phyloP scores from a whole-genome alignment of 768 basidiomycete species.

The Boletus reticuloceps region DNA sequence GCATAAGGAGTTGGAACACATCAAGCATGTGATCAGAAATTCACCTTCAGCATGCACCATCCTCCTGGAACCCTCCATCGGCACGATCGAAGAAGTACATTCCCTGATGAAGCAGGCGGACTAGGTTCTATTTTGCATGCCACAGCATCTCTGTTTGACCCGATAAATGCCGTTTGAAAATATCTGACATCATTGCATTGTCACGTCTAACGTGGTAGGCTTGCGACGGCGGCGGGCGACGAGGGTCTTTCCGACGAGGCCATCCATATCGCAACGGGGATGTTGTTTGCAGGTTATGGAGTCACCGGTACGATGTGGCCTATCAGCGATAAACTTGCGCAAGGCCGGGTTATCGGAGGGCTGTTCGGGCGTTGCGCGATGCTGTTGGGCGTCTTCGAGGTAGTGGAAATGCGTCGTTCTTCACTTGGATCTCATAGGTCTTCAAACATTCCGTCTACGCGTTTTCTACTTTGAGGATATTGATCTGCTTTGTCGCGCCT shows the following conservation, averaged over 20 bases:
- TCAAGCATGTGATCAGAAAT: neutral
- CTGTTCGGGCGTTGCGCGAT: neutral
- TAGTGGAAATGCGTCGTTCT: neutral
- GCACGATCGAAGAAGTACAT: neutral
- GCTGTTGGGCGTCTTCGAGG: neutral
- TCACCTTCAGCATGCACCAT: neutral
- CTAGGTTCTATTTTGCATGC: neutral
- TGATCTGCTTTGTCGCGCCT: too few relatives aligned
- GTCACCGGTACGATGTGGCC: conserved; percentile 47
- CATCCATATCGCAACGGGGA: conserved; percentile 42
- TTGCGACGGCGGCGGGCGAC: conserved; percentile 40
- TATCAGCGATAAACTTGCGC: conserved; percentile 36
- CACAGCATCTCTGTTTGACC: conserved; percentile 2
- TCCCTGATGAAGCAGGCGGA: neutral
- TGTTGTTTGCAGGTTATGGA: conserved; percentile 32
- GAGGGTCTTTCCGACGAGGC: conserved; percentile 35
- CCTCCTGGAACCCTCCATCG: neutral
- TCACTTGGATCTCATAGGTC: neutral
- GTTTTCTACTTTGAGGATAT: too few relatives aligned
- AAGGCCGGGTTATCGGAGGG: neutral
- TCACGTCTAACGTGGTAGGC: conserved; percentile 18
- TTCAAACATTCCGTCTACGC: neutral
- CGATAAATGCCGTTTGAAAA: neutral
- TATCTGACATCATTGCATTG: conserved; percentile 2
- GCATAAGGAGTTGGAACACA: neutral